Evolutionary conservation across 1,284 basidiomycete genomes (phyloP), one percentile per base, ranked within the genome.

Genomic region (Sanghuangporus baumii): DNA sequence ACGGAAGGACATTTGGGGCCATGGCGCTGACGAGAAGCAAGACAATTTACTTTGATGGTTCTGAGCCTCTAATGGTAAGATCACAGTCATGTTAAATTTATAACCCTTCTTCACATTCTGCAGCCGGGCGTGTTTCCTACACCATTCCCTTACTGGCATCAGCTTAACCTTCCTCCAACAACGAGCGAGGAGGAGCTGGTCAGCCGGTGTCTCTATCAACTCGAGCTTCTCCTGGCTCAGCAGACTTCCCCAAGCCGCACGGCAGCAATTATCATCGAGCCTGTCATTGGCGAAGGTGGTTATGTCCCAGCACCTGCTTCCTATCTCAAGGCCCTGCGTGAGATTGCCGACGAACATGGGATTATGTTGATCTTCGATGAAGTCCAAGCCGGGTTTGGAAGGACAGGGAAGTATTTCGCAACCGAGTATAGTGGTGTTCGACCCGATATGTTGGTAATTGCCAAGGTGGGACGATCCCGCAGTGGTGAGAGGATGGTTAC

Each of bases 141-240:
- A 7, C 86, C 94, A 0, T 99, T 86, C 81, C 96, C 96, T 0
- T 98, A 90, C 79, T 98, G 94, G 91, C 93, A 97, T 74, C 92
- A 96, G 70, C 79, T 89, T 65, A 88, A 87, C 55, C 72, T 91
- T 3, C 75, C 86, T 1, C 79, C 81, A 2, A 78, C 79, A 37
- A 90, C 92, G 0, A 78, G 86, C 12, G 77, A 84, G 65, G 81
- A 86, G 26, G 82, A 87, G 66, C 82, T 96, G 37, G 83, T 90
- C 57, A 73, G 82, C 20, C 76, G 86, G 58, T 88, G 89, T 34
- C 80, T 94, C 40, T 88, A 90, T 75, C 93, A 96, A 73, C 82
- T 98, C 31, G 86, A 93, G 60, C 81, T 98, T 12, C 74, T 96
- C 9, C 80, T 98, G 55, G 79, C 85, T 59, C 94, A 97, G 74